A percentile compares a stretch with the other conserved stretches of the same genome.
These are phyloP conservation scores for Mycena chlorophos DNA, from an alignment of 768 basidiomycete species.

Conservation along the genomic window DNA sequence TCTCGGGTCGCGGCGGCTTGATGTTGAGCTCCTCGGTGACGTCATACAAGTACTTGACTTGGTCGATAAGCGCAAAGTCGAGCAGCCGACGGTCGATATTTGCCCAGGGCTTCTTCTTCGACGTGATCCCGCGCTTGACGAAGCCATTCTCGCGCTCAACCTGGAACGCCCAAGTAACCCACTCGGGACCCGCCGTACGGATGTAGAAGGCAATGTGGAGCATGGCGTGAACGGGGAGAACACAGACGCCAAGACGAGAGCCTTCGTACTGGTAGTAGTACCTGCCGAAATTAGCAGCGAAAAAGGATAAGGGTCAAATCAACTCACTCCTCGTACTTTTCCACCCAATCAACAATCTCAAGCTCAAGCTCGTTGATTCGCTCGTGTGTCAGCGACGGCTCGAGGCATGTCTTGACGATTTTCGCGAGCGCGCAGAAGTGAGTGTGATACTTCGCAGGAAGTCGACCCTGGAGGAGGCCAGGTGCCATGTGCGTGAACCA, in stretches of 20 bases:
- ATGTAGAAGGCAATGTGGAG: conserved; percentile 36
- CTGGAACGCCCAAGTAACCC: conserved; percentile 35
- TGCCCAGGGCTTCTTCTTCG: conserved; percentile 29
- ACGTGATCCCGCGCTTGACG: conserved; percentile 26
- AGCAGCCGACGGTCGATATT: conserved; percentile 27
- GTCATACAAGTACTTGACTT: conserved; percentile 27
- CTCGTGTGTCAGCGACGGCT: conserved; percentile 28
- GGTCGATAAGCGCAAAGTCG: conserved; percentile 26
- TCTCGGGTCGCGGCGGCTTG: no score
- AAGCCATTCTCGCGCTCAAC: conserved; percentile 36
- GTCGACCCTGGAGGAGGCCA: conserved; percentile 32
- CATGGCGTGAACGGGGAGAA: conserved; percentile 34
- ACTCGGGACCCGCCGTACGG: conserved; percentile 30
- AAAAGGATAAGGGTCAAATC: not conserved
- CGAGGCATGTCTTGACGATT: conserved; percentile 36
- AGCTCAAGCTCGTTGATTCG: conserved; percentile 29
- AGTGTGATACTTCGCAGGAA: conserved; percentile 35
- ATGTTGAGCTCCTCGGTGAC: conserved; percentile 25
- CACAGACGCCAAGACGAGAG: conserved; percentile 30
- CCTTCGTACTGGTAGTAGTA: conserved; percentile 34
- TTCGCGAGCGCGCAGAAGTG: conserved; percentile 37
- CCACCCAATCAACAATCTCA: conserved; percentile 37
- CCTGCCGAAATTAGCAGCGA: not conserved
- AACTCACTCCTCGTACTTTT: conserved; percentile 34
- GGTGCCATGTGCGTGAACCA: conserved; percentile 41